Evolutionary conservation across 371 early-diverging fungal genomes (phyloP).

Genomic region (Mucor indicus): DNA sequence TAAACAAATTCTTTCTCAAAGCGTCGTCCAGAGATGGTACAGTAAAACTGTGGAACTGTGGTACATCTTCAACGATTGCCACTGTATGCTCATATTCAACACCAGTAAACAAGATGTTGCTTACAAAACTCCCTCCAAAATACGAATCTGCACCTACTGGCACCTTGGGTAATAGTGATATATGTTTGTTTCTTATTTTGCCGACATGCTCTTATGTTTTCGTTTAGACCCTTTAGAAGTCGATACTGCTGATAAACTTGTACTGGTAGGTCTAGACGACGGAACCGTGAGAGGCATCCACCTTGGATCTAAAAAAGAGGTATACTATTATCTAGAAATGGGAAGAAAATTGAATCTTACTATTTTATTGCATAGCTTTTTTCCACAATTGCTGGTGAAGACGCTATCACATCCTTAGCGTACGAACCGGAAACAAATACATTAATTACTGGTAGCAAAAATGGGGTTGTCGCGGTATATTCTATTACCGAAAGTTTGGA

Average conservation of each 20-base stretch:
- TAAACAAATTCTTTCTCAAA: not conserved
- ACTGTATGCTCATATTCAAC: slow-evolving; percentile 28
- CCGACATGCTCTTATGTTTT: no score
- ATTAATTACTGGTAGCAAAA: slow-evolving; percentile 22
- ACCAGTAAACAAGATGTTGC: slow-evolving; percentile 35
- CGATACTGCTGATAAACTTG: slow-evolving; percentile 47
- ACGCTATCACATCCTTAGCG: slow-evolving; percentile 19
- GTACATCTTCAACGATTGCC: slow-evolving; percentile 38
- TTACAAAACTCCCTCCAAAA: slow-evolving; percentile 23
- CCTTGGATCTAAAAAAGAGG: slow-evolving; percentile 54
- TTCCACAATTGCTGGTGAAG: slow-evolving; percentile 3
- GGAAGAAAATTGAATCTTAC: no score
- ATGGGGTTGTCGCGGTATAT: slow-evolving; percentile 23
- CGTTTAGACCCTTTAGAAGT: slow-evolving; percentile 48
- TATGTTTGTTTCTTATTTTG: not conserved
- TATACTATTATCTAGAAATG: slow-evolving; percentile 20
- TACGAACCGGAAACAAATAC: slow-evolving; percentile 19
- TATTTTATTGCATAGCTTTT: slow-evolving; percentile 17
- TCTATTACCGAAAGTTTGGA: slow-evolving; percentile 5
- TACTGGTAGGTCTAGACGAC: slow-evolving; percentile 44
- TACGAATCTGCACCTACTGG: slow-evolving; percentile 12
- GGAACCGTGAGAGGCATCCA: slow-evolving; percentile 50
- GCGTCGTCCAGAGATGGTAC: slow-evolving; percentile 60
- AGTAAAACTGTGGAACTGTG: slow-evolving; percentile 57
- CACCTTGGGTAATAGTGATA: slow-evolving; percentile 18